Evolutionary conservation across 371 early-diverging fungal genomes (phyloP), one percentile per base, ranked within the genome.

Genomic region (Smittium mucronatum): DNA sequence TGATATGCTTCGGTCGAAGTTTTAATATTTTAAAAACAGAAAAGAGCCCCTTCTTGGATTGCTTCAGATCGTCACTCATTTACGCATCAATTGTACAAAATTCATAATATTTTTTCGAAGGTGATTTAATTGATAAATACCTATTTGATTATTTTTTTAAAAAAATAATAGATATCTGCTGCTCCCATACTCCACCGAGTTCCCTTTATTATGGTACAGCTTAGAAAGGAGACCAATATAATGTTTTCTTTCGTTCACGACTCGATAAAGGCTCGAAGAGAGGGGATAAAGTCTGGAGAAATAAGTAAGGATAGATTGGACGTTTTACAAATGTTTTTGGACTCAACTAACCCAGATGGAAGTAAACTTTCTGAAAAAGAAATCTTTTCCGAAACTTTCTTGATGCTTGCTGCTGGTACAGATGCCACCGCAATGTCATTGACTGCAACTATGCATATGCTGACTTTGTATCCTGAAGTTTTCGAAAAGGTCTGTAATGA

Each of bases 381-480:
- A 69, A 60, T 77, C 0, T 36, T 74, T 5, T 33, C 79, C 29
- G 77, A 76, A 29, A 71, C 71, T 1, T 73, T 77, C 1, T 57
- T 73, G 16, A 70, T 58, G 29, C 35, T 78, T 59, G 30, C 78
- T 21, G 78, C 71, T 0, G 78, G 78, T n/a, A 67, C 78, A 0
- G 78, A 78, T 35, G 78, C 78, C 0, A 74, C 72, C 1, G 68
- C 73, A 31, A 31, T 67, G 32, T 75, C 78, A 0, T 21, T 77
- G 58, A 69, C 65, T n/a, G 74, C 72, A 75, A 69, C 73, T 0
- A 34, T 77, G 0, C 76, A 76, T 34, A 68, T 66, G n/a, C 71
- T 74, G 25, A 59, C 72, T 64, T 66, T 77, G n/a, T 47, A 76
- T 34, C 78, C 78, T 0, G n/a, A 70, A 0, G 32, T 34, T 1